Base-by-base conservation (phyloP, 75 land plant genomes). In the Chamaecyparis obtusa region DNA sequence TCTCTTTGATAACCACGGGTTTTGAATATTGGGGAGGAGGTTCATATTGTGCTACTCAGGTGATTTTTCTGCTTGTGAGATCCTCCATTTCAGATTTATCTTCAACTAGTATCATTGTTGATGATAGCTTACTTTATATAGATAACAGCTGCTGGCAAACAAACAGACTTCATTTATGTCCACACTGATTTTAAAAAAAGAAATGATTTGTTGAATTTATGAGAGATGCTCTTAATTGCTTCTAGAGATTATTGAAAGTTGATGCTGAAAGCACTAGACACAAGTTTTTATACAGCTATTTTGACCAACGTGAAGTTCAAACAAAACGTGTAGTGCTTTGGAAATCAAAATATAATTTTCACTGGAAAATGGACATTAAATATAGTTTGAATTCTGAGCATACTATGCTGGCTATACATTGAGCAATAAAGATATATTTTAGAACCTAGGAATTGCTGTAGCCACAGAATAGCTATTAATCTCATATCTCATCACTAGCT, bases 21-120 rank as follows among this genome's bases (percentile, higher is more conserved):
- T 90, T 90, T 84, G 41, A 84, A 19, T 49, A 89, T n/a, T 90
- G 91, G 91, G 91, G 91, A 35, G 91, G 91, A 30, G 91, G 91
- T 37, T 72, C 51, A 60, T 76, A 79, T 49, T 90, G 90, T 55
- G 91, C 86, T 5, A 83, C 75, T 83, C 91, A 90, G 91, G 91
- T 90, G 49, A 75, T 27, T 27, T 54, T 84, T 57, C 48, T 78
- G 41, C 81, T 1, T 78, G 4, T 3, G 21, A 7, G 44, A 19
- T 10, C 41, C 44, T 41, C 9, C 27, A 41, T 78, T 41, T 78
- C 9, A 41, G 41, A 17, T 37, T 78, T 19, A 17, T 78, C 27
- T 17, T 39, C 44, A 41, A 78, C 7, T 41, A 4, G 46, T 78
- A 44, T 78, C 81, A 8, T 41, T 78, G 44, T 78, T 78, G 21